Evolutionary conservation across 2,329 filamentous ascomycete genomes (phyloP).

Genomic region (Cladophialophora yegresii): DNA sequence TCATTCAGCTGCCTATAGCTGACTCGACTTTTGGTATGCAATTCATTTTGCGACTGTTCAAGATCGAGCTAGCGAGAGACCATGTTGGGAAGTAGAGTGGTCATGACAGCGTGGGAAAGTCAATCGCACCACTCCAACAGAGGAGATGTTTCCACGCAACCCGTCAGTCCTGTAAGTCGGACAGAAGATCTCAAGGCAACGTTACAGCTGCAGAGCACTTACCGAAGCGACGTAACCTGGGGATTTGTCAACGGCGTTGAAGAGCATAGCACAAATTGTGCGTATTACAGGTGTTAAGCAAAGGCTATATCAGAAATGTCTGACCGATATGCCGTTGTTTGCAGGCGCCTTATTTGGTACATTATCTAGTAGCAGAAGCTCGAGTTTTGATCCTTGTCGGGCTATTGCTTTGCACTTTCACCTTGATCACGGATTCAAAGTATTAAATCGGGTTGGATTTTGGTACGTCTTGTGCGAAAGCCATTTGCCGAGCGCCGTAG

Average conservation of each 20-base stretch:
- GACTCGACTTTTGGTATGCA: conserved; percentile 56
- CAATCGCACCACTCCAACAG: conserved; percentile 54
- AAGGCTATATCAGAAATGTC: neutral
- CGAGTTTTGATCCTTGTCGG: neutral
- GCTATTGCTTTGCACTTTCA: neutral
- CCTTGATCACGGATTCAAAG: neutral
- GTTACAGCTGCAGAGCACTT: conserved; percentile 55
- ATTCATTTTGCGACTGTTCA: conserved; percentile 52
- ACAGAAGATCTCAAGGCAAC: neutral
- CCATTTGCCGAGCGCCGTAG: neutral
- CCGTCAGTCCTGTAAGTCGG: neutral
- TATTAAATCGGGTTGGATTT: neutral
- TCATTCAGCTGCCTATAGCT: conserved; percentile 47
- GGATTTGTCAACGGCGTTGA: neutral
- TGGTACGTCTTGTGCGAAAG: neutral
- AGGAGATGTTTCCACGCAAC: conserved; percentile 52
- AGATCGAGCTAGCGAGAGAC: conserved; percentile 53
- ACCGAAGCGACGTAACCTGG: conserved; percentile 47
- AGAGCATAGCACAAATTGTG: neutral
- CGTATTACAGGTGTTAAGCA: conserved; percentile 35
- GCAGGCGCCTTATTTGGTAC: neutral
- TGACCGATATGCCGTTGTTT: neutral
- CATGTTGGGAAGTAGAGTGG: conserved; percentile 51
- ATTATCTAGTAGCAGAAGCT: neutral
- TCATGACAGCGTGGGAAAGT: conserved; percentile 57